A percentile compares a stretch with the other conserved stretches of the same genome.
These are phyloP conservation scores for Heterobasidion annosum DNA, from an alignment of 1,284 basidiomycete genomes.

Conservation along the genomic window DNA sequence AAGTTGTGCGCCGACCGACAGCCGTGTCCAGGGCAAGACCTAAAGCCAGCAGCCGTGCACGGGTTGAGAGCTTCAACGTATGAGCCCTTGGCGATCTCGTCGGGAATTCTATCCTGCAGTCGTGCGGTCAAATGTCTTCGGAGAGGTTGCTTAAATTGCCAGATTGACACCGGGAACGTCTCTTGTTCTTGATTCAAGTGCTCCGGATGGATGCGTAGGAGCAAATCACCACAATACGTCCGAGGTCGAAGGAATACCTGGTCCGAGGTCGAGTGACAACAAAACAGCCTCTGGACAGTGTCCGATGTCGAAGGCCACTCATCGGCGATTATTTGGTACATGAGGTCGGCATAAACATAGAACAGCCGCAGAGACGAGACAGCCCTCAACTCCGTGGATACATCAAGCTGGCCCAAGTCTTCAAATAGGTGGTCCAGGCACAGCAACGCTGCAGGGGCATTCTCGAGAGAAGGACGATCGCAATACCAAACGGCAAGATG, in stretches of 20 bases:
- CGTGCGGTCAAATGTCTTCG: background rate
- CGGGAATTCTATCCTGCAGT: background rate
- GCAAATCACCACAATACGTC: too few species aligned
- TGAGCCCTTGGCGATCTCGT: background rate
- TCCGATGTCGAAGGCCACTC: background rate
- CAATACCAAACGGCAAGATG: background rate
- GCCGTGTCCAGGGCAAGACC: background rate
- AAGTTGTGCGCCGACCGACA: background rate
- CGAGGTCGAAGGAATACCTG: too few species aligned
- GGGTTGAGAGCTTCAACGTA: background rate
- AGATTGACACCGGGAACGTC: background rate
- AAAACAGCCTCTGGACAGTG: background rate
- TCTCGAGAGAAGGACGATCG: background rate
- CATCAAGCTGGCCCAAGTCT: background rate
- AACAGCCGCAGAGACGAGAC: background rate
- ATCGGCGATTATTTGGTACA: background rate
- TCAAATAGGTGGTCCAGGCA: background rate
- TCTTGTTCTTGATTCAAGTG: background rate
- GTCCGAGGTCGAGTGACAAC: background rate
- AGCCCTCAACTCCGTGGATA: background rate
- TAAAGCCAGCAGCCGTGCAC: background rate
- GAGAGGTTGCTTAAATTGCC: background rate
- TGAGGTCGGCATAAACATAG: background rate
- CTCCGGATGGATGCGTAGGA: too few species aligned
- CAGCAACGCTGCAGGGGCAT: background rate